phyloP scores from a whole-genome alignment of 108 stramenopile genomes.

The Nitzschia sp. region DNA sequence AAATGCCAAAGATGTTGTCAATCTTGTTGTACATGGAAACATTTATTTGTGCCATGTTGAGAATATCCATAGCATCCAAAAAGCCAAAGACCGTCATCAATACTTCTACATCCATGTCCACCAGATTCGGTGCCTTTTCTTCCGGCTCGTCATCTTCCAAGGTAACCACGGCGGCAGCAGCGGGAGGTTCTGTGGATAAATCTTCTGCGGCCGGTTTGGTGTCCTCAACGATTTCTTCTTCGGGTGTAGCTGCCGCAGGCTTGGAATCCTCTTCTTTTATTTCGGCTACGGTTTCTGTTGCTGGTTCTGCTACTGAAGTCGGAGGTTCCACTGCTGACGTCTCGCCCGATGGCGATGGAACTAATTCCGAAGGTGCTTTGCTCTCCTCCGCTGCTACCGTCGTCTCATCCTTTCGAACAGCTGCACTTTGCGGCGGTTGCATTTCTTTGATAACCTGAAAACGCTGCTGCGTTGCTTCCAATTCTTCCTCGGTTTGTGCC shows the following conservation, averaged over 20 bases:
- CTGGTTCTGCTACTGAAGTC: background rate
- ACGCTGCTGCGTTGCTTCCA: slow-evolving; percentile 20
- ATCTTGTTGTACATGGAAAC: slow-evolving; percentile 69
- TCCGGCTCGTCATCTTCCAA: slow-evolving; percentile 39
- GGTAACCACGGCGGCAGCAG: slow-evolving; percentile 20
- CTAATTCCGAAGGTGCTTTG: background rate
- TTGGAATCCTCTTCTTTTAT: too few relatives aligned
- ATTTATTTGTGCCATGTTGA: slow-evolving; percentile 78
- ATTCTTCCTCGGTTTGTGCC: slow-evolving; percentile 45
- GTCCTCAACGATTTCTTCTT: background rate
- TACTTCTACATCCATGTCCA: slow-evolving; percentile 50
- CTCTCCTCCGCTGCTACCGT: background rate
- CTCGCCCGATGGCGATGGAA: background rate
- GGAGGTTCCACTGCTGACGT: slow-evolving; percentile 3
- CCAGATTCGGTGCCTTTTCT: slow-evolving; percentile 26
- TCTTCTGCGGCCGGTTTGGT: slow-evolving; percentile 1
- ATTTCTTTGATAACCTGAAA: background rate
- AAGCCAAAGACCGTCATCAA: slow-evolving; percentile 74
- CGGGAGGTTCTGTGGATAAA: background rate
- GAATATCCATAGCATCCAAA: slow-evolving; percentile 74
- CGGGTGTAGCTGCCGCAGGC: slow-evolving; percentile 1
- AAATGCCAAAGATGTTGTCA: slow-evolving; percentile 74
- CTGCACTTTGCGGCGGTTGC: background rate
- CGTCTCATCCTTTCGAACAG: background rate
- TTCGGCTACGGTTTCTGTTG: too few relatives aligned